Conservation (phyloP, 495 filamentous ascomycete species). For the Aspergillus heteromorphus region DNA sequence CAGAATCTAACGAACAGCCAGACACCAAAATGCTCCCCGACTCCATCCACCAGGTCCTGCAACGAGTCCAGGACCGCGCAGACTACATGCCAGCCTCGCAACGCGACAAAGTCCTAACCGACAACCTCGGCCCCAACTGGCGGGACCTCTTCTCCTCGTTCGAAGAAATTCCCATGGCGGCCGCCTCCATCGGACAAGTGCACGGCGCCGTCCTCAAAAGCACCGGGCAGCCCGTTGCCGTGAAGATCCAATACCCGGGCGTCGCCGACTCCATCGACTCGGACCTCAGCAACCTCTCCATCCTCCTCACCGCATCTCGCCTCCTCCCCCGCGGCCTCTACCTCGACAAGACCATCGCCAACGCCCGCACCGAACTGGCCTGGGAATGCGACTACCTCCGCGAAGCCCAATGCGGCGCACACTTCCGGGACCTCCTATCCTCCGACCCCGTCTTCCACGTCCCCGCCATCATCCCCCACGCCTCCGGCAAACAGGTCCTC, state of each 20-base stretch:
- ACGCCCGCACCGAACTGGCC: slow-evolving; percentile 83
- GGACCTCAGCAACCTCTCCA: slow-evolving; percentile 84
- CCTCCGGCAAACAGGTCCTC: slow-evolving; percentile 78
- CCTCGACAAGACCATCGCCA: slow-evolving; percentile 94
- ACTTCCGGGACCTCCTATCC: slow-evolving; percentile 66
- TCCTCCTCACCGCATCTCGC: slow-evolving; percentile 83
- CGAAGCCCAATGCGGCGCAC: slow-evolving; percentile 71
- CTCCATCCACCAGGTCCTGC: slow-evolving; percentile 77
- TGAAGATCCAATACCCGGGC: slow-evolving; percentile 98
- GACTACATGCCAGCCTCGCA: slow-evolving; percentile 97
- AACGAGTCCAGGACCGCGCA: slow-evolving; percentile 91
- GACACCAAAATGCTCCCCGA: slow-evolving; percentile 93
- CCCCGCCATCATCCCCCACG: slow-evolving; percentile 70
- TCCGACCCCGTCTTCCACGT: slow-evolving; percentile 75
- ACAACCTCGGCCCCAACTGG: slow-evolving; percentile 82
- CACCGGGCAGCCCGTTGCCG: slow-evolving; percentile 71
- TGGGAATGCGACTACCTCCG: slow-evolving; percentile 97
- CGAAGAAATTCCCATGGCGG: slow-evolving; percentile 87
- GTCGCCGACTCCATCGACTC: slow-evolving; percentile 93
- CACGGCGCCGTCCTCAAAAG: slow-evolving; percentile 79
- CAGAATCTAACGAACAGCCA: slow-evolving; percentile 11
- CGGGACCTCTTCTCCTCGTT: slow-evolving; percentile 76
- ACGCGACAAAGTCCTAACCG: slow-evolving; percentile 71
- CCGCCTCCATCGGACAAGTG: slow-evolving; percentile 97
- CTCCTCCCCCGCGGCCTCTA: slow-evolving; percentile 88